Conservation (phyloP, 2,329 filamentous ascomycete species). For the Beauveria rudraprayagi region DNA sequence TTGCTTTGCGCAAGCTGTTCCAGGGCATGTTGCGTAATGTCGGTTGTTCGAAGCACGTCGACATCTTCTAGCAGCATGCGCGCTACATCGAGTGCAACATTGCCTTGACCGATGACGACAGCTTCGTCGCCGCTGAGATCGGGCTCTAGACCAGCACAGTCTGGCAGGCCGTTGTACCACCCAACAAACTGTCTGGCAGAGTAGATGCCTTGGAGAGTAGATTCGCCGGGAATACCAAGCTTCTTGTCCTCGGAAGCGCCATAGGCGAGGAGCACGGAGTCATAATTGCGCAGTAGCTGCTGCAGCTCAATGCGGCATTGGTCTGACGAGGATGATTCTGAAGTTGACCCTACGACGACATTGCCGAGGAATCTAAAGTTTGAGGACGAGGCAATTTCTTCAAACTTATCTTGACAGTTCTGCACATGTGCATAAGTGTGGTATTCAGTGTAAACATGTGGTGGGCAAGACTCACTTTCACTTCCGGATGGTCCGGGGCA, state of each 20-base stretch:
- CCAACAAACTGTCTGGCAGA: conserved; percentile 91
- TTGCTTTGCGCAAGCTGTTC: conserved; percentile 63
- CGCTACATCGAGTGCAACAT: conserved; percentile 90
- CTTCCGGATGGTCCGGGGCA: conserved; percentile 96
- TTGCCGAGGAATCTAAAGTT: conserved; percentile 91
- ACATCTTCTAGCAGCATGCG: conserved; percentile 75
- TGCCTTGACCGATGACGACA: conserved; percentile 87
- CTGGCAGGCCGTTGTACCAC: conserved; percentile 95
- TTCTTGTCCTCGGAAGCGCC: conserved; percentile 78
- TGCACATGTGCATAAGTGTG: conserved; percentile 26
- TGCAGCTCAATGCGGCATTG: conserved; percentile 54
- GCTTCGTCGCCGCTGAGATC: conserved; percentile 74
- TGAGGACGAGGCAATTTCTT: conserved; percentile 73
- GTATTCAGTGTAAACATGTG: not conserved
- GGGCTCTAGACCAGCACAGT: conserved; percentile 64
- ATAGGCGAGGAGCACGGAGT: conserved; percentile 88
- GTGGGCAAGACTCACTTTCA: conserved; percentile 60
- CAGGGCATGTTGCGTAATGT: conserved; percentile 81
- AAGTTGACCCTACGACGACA: conserved; percentile 59
- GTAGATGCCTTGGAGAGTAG: conserved; percentile 62
- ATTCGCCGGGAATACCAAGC: conserved; percentile 74
- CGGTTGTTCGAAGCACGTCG: conserved; percentile 67
- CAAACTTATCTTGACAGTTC: conserved; percentile 94
- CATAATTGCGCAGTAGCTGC: conserved; percentile 71
- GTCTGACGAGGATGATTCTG: conserved; percentile 25